A percentile compares a stretch with the other conserved stretches of the same genome.
Conservation (phyloP, 139 green algal species). For the Yamagishiella unicocca region DNA sequence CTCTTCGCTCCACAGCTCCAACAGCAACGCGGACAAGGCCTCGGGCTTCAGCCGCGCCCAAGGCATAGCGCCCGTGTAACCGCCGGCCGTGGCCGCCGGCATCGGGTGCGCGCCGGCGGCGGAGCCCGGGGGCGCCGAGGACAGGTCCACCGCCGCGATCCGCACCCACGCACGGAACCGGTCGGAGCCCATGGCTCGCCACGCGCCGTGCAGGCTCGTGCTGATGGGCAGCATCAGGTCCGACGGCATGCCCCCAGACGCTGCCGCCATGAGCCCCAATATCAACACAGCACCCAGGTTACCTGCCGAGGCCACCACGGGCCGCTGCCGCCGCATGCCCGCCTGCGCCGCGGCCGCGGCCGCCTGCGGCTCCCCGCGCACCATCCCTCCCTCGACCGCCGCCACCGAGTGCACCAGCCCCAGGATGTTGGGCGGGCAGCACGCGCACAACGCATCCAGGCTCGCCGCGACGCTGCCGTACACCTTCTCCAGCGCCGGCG, state of each 20-base stretch:
- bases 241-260: constrained; percentile 64
- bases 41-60: constrained; percentile 55
- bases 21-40: constrained; percentile 42
- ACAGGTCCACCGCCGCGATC: constrained; percentile 8
- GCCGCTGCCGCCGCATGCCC: background rate
- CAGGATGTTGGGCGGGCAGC: background rate
- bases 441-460: background rate
- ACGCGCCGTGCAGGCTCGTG: constrained; percentile 58
- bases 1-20: constrained; percentile 53
- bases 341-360: background rate
- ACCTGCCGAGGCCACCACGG: background rate
- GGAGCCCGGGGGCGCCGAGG: background rate
- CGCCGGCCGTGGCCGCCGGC: background rate
- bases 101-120: no score
- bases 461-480: background rate
- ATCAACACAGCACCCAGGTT: constrained; percentile 43
- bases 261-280: constrained; percentile 60
- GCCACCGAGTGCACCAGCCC: background rate
- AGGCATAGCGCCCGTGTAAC: background rate
- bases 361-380: background rate
- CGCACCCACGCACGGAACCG: constrained; percentile 46
- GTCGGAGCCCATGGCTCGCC: constrained; percentile 47
- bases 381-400: background rate
- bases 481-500: background rate
- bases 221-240: constrained; percentile 64